Percentiles rank a stretch among this genome's conserved stretches.
These are phyloP conservation scores for Apophysomyces sp. DNA, from an alignment of 371 early-diverging fungal species.

Conservation along the genomic window DNA sequence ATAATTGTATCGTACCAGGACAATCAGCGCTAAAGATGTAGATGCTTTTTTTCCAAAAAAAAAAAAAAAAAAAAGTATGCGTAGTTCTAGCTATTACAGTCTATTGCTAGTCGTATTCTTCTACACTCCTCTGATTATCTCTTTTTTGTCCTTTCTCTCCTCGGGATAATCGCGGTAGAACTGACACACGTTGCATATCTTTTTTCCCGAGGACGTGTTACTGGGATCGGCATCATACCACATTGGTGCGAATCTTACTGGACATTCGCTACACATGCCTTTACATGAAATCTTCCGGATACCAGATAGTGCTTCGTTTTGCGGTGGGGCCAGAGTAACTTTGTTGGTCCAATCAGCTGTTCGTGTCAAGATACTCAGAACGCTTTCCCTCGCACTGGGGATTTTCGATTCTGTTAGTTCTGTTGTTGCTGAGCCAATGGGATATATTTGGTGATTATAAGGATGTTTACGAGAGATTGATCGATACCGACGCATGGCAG, in stretches of 20 bases:
- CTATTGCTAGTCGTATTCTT: no score
- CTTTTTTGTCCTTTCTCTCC: background rate
- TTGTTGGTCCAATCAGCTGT: constrained; percentile 1
- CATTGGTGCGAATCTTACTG: constrained; percentile 32
- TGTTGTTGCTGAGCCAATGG: background rate
- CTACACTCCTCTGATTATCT: background rate
- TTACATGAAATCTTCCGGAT: constrained; percentile 3
- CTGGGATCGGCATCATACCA: constrained; percentile 32
- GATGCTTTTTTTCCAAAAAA: no score
- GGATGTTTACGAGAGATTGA: constrained; percentile 6
- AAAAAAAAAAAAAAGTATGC: no score
- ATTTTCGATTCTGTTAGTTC: constrained; percentile 6
- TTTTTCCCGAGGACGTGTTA: background rate
- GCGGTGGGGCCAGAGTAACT: constrained; percentile 3
- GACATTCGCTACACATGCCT: constrained; percentile 26
- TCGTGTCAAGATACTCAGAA: background rate
- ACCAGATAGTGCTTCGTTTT: constrained; percentile 7
- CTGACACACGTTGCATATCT: constrained; percentile 8
- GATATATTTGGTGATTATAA: constrained; percentile 8
- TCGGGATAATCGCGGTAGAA: background rate
- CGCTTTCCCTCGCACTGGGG: constrained; percentile 5
- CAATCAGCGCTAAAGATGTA: no score
- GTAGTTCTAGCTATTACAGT: no score
- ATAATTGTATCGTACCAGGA: no score
- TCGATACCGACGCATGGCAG: constrained; percentile 35